These are phyloP conservation scores for Podila epicladia DNA, from an alignment of 192 early-diverging fungal species.

Conservation along the genomic window DNA sequence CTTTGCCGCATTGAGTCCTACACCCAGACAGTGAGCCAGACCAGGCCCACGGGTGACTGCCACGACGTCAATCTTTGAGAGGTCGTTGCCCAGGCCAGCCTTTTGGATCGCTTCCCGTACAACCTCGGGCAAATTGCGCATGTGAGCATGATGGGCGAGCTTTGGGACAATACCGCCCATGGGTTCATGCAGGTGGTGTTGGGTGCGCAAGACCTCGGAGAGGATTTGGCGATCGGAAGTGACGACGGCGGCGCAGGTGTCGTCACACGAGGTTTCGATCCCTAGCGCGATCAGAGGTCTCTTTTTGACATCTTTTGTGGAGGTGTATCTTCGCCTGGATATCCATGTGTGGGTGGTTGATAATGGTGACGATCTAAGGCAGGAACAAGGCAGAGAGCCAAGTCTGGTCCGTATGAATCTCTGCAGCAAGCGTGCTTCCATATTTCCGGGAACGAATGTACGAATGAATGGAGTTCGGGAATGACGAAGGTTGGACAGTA, in stretches of 20 bases:
- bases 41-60: conserved; percentile 85
- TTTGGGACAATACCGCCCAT: conserved; percentile 82
- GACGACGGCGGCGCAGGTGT: conserved; percentile 80
- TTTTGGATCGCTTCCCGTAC: conserved; percentile 67
- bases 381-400: neutral
- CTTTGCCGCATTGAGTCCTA: conserved; percentile 78
- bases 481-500: neutral
- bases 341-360: neutral
- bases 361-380: neutral
- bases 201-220: conserved; percentile 67
- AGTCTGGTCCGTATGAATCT: neutral
- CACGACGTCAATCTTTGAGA: conserved; percentile 67
- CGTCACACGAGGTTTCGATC: conserved; percentile 84
- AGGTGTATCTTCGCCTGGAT: neutral
- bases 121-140: conserved; percentile 68
- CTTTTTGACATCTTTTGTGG: neutral
- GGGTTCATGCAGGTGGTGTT: conserved; percentile 73
- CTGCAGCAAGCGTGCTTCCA: neutral
- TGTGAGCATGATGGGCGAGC: conserved; percentile 72
- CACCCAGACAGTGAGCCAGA: conserved; percentile 71
- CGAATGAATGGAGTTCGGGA: neutral
- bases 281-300: conserved; percentile 65
- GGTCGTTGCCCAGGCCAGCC: conserved; percentile 55
- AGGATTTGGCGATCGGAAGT: conserved; percentile 71
- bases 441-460: neutral